Conservation (phyloP, 352 stramenopile species). For the Phytophthora agathidicida region DNA sequence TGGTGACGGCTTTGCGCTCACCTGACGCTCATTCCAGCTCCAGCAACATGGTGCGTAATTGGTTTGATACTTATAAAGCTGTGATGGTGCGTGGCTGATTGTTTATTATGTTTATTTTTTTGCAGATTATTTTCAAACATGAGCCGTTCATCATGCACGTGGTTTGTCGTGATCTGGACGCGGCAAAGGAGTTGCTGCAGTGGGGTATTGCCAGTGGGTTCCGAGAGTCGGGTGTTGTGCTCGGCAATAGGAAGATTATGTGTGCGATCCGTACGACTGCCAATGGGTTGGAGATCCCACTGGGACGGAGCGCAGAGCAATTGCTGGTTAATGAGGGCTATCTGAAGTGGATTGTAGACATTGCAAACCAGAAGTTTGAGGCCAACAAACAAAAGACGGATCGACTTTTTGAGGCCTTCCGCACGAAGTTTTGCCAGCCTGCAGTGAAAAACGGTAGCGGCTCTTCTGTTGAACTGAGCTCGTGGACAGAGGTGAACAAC, state of each 20-base stretch:
- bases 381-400: conserved; percentile 79
- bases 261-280: conserved; percentile 90
- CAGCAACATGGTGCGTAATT: conserved; percentile 71
- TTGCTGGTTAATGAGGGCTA: conserved; percentile 77
- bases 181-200: conserved; percentile 83
- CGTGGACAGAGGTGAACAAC: conserved; percentile 23
- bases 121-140: conserved; percentile 87
- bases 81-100: not conserved
- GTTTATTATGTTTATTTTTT: not conserved
- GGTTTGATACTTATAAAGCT: not conserved
- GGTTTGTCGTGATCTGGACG: conserved; percentile 77
- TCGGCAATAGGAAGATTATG: conserved; percentile 90
- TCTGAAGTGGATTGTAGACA: conserved; percentile 72
- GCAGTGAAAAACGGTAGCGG: not conserved
- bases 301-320: conserved; percentile 50
- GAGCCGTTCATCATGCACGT: conserved; percentile 95
- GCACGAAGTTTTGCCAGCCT: conserved; percentile 44
- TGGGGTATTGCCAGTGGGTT: conserved; percentile 85
- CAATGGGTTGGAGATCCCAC: conserved; percentile 88
- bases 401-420: conserved; percentile 67
- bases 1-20: conserved; percentile 53
- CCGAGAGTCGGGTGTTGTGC: conserved; percentile 88
- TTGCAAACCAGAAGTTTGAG: conserved; percentile 89
- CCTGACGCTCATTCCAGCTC: conserved; percentile 34
- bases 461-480: conserved; percentile 26